A percentile compares a stretch with the other conserved stretches of the same genome.
Conservation (phyloP, 108 stramenopile species). For the Cyclotella kingstonii region DNA sequence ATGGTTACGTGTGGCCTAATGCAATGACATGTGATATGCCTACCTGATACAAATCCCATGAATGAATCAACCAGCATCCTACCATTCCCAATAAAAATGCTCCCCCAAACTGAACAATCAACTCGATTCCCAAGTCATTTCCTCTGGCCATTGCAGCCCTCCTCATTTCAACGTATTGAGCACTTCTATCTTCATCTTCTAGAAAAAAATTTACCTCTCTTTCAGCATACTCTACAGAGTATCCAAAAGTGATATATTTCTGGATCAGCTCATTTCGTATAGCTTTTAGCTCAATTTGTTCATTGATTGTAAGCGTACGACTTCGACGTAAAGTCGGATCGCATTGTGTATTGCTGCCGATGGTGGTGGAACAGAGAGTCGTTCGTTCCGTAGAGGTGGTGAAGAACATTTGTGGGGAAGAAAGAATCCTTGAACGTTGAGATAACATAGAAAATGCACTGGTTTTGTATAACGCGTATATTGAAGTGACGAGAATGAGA, state of each 20-base stretch:
- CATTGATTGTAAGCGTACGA: slow-evolving; percentile 26
- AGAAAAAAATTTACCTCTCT: slow-evolving; percentile 42
- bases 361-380: slow-evolving; percentile 23
- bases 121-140: slow-evolving; percentile 45
- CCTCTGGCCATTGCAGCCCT: slow-evolving; percentile 42
- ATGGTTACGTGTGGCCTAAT: no score
- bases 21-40: background rate
- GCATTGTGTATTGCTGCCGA: slow-evolving; percentile 29
- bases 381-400: no score
- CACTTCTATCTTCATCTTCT: slow-evolving; percentile 39
- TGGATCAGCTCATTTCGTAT: slow-evolving; percentile 39
- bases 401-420: no score
- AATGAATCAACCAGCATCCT: slow-evolving; percentile 22
- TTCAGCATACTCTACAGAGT: slow-evolving; percentile 40
- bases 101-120: slow-evolving; percentile 31
- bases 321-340: slow-evolving; percentile 5
- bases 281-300: slow-evolving; percentile 36
- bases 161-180: slow-evolving; percentile 46
- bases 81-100: slow-evolving; percentile 38
- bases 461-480: no score
- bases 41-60: slow-evolving; percentile 16
- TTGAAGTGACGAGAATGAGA: no score
- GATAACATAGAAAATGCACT: no score
- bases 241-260: slow-evolving; percentile 39
- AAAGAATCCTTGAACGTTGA: no score